These are phyloP conservation scores for Mycosphaerella sp. DNA, from an alignment of 2,329 filamentous ascomycete species.

Conservation along the genomic window DNA sequence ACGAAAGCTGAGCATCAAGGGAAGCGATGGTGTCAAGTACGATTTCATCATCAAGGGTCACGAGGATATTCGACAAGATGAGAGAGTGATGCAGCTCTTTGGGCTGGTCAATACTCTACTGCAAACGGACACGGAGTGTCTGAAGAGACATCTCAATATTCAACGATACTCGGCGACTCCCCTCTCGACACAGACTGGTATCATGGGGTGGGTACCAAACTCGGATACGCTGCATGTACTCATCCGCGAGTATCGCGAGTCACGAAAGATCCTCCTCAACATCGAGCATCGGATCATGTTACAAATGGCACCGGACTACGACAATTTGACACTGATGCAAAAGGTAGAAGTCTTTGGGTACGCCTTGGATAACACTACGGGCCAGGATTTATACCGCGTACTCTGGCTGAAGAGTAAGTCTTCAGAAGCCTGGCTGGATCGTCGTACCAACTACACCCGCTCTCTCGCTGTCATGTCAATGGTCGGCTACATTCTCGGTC, in stretches of 20 bases:
- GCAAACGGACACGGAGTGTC: slow-evolving; percentile 86
- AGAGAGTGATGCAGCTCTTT: slow-evolving; percentile 99
- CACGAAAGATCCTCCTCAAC: slow-evolving; percentile 92
- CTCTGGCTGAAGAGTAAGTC: slow-evolving; percentile 99
- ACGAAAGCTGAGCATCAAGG: slow-evolving; percentile 77
- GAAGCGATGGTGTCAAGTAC: slow-evolving; percentile 82
- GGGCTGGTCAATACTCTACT: slow-evolving; percentile 95
- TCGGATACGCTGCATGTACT: slow-evolving; percentile 95
- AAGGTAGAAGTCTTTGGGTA: slow-evolving; percentile 99
- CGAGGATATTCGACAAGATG: slow-evolving; percentile 97
- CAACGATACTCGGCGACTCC: slow-evolving; percentile 96
- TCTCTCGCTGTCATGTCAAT: slow-evolving; percentile 99
- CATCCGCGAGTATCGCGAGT: slow-evolving; percentile 96
- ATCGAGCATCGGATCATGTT: slow-evolving; percentile 99
- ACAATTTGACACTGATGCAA: slow-evolving; percentile 98
- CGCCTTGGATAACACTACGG: slow-evolving; percentile 96
- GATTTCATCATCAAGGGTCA: slow-evolving; percentile 96
- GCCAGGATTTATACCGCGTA: slow-evolving; percentile 95
- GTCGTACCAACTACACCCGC: slow-evolving; percentile 96
- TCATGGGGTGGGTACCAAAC: slow-evolving; percentile 94
- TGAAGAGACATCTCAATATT: slow-evolving; percentile 95
- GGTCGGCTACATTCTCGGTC: slow-evolving; percentile 97
- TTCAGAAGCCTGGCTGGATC: slow-evolving; percentile 94
- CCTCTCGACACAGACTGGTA: slow-evolving; percentile 88
- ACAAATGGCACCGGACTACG: slow-evolving; percentile 98